Conservation (phyloP, 2,329 filamentous ascomycete species). For the Albifimbria verrucaria region DNA sequence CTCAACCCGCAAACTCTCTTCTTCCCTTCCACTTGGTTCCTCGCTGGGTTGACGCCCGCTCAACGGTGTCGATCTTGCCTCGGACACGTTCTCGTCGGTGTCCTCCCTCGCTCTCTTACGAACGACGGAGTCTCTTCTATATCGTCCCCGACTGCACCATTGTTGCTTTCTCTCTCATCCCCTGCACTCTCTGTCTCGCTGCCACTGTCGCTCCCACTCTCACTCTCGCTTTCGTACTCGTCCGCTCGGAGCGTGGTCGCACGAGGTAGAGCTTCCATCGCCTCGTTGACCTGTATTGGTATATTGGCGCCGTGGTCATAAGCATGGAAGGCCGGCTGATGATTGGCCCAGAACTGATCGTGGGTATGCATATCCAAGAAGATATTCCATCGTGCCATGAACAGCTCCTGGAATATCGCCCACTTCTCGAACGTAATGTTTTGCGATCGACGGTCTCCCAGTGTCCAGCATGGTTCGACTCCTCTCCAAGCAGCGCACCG, state of each 20-base stretch:
- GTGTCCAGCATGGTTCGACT: background rate
- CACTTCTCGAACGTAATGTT: background rate
- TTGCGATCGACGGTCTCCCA: background rate
- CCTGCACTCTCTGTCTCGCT: too few species aligned
- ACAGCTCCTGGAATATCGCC: background rate
- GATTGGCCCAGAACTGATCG: background rate
- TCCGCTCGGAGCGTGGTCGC: background rate
- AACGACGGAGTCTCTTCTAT: too few species aligned
- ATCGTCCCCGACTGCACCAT: too few species aligned
- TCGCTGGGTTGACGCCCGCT: too few species aligned
- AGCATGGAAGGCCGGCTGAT: background rate
- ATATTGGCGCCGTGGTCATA: conserved; percentile 1
- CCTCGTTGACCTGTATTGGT: background rate
- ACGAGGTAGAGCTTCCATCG: background rate
- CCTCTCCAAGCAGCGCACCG: background rate
- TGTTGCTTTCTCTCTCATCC: too few species aligned
- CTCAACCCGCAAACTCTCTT: too few species aligned
- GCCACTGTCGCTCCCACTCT: background rate
- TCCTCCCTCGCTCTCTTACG: too few species aligned
- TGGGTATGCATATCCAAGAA: background rate
- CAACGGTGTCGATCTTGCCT: too few species aligned
- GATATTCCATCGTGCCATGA: background rate
- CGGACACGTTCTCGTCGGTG: too few species aligned
- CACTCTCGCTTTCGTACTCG: background rate
- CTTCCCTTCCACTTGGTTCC: too few species aligned